Base-by-base conservation (phyloP, 352 stramenopile species). In the Phytophthora litchii region DNA sequence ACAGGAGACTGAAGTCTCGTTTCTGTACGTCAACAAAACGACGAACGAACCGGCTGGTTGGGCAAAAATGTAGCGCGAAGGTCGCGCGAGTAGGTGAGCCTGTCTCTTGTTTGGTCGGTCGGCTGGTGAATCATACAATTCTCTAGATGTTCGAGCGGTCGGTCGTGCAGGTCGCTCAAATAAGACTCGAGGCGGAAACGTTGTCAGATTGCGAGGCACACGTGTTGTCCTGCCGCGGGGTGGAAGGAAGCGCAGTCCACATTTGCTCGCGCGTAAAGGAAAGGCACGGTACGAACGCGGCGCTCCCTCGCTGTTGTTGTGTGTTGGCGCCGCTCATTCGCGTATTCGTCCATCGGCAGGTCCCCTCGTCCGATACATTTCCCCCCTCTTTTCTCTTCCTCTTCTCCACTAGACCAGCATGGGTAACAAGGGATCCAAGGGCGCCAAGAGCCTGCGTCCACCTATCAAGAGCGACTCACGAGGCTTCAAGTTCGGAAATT, bases 391-490 rank as follows among this genome's bases (percentile, higher is more conserved):
- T 40, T 34, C 43, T 43, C 31, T 34, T 14, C 31, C 44, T 46
- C 32, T 20, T n/a, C 46, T 40, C 32, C 11, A 43, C 43, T 32
- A 53, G 27, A 49, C 20, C 34, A 71, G 13, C 34, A 93, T 93
- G 84, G 84, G 84, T 54, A 93, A 93, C 78, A 93, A 91, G 60
- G 80, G 78, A 68, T 93, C 84, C 56, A 93, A 93, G 60, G 81
- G 83, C 50, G 64, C 74, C 58, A 78, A 76, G 54, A 80, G 73
- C 53, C 64, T 84, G 38, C 82, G 83, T 13, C 82, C 83, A 54
- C 84, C 82, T 16, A 86, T 91, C 54, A 91, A 93, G 80, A 93
- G 84, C 77, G 84, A 91, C 70, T 86, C 79, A 67, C 80, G 84
- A 64, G 78, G 78, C 62, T 89, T 91, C 66, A 91, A 91, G 73